Conservation (phyloP, 352 stramenopile species). For the Globisporangium orthogonon region DNA sequence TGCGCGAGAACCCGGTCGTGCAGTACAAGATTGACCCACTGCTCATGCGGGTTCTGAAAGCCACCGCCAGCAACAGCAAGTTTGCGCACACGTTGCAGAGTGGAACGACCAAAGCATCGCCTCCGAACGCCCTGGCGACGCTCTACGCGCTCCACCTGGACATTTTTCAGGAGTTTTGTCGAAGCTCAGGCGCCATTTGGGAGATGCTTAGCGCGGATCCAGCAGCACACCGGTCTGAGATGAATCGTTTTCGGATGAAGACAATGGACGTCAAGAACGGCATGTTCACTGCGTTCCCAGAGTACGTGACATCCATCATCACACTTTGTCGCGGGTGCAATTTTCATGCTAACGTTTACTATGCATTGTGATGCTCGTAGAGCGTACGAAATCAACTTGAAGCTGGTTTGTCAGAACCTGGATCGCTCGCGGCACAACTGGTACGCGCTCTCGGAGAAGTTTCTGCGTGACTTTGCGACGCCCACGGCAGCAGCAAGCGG, state of each 20-base stretch:
- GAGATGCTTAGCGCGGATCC: slow-evolving; percentile 11
- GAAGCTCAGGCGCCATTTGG: slow-evolving; percentile 38
- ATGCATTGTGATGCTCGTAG: slow-evolving; percentile 18
- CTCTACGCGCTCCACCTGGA: slow-evolving; percentile 65
- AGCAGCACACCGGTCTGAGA: slow-evolving; percentile 14
- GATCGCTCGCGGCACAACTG: slow-evolving; percentile 44
- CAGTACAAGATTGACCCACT: slow-evolving; percentile 47
- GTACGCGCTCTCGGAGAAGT: slow-evolving; percentile 44
- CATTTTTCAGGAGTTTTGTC: slow-evolving; percentile 61
- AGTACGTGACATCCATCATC: slow-evolving; percentile 31
- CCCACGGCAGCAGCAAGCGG: not conserved
- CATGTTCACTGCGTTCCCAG: slow-evolving; percentile 60
- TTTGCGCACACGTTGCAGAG: slow-evolving; percentile 27
- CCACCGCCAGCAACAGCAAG: slow-evolving; percentile 29
- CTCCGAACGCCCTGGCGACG: slow-evolving; percentile 14
- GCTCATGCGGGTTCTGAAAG: slow-evolving; percentile 36
- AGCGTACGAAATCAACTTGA: slow-evolving; percentile 69
- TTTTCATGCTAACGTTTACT: not conserved
- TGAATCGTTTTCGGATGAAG: slow-evolving; percentile 39
- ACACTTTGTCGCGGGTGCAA: not conserved
- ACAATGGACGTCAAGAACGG: slow-evolving; percentile 52
- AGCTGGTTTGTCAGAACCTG: slow-evolving; percentile 38
- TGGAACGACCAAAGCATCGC: slow-evolving; percentile 2
- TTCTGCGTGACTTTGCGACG: slow-evolving; percentile 31
- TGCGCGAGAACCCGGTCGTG: slow-evolving; percentile 32